Evolutionary conservation across 345 rosid genomes (phyloP).

Genomic region (Tarenaya hassleriana): DNA sequence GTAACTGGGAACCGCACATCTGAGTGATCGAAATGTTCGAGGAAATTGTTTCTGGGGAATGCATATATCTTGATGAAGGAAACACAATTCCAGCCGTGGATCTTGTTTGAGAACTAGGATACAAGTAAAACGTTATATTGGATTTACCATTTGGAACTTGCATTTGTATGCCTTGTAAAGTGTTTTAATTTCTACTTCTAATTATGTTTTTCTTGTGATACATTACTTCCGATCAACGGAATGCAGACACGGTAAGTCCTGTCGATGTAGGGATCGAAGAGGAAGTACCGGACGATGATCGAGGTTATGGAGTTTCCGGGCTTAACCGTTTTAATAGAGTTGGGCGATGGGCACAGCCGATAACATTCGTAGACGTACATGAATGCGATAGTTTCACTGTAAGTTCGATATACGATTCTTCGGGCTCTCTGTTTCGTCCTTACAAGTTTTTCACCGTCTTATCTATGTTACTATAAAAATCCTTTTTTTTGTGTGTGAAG

Average conservation of each 20-base stretch:
- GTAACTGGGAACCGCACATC: too few species aligned
- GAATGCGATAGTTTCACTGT: constrained; percentile 75
- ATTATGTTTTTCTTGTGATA: constrained; percentile 12
- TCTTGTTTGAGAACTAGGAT: not conserved
- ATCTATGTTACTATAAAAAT: not conserved
- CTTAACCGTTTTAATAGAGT: constrained; percentile 40
- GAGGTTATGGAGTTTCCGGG: constrained; percentile 74
- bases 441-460: too few species aligned
- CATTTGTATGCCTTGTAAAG: not conserved
- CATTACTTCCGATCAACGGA: constrained; percentile 8
- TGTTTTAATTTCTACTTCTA: not conserved
- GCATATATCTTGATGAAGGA: too few species aligned
- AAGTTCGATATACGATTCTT: too few species aligned
- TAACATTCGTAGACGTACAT: constrained; percentile 66
- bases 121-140: not conserved
- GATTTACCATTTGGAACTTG: not conserved
- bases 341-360: constrained; percentile 86
- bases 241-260: constrained; percentile 68
- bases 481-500: constrained; percentile 18
- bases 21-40: too few species aligned
- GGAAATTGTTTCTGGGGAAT: too few species aligned
- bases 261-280: constrained; percentile 76
- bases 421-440: too few species aligned
- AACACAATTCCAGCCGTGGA: not conserved
- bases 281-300: constrained; percentile 67